These are phyloP conservation scores for Secale cereale DNA, from an alignment of 176 grass and related monocot genomes.

Conservation along the genomic window DNA sequence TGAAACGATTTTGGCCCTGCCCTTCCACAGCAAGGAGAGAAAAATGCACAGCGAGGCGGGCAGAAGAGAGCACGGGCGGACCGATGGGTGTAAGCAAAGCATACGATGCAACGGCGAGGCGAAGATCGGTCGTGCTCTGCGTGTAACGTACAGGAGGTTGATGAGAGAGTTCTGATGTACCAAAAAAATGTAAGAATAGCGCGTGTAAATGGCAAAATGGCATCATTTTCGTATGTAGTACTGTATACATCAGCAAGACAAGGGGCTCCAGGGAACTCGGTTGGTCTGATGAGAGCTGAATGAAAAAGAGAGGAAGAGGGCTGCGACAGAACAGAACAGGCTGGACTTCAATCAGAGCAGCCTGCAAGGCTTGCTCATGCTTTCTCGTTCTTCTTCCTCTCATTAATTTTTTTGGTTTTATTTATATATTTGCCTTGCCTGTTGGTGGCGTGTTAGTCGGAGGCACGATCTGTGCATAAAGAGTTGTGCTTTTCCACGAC, in stretches of 20 bases:
- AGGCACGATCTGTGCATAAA: slow-evolving; percentile 33
- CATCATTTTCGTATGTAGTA: slow-evolving; percentile 9
- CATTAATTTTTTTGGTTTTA: neutral
- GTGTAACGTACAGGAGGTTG: slow-evolving; percentile 10
- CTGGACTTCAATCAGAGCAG: slow-evolving; percentile 22
- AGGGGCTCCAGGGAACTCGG: neutral
- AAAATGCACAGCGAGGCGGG: neutral
- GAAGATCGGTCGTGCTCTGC: slow-evolving; percentile 9
- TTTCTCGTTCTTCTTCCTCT: neutral
- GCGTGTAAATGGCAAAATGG: slow-evolving; percentile 15
- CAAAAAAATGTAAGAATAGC: slow-evolving; percentile 20
- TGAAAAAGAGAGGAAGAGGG: neutral
- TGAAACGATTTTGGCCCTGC: slow-evolving; percentile 14
- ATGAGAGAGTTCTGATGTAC: slow-evolving; percentile 7
- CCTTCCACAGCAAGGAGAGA: neutral
- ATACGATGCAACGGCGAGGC: neutral
- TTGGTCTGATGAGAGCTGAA: neutral
- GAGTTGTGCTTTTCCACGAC: slow-evolving; percentile 18
- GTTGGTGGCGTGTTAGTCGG: slow-evolving; percentile 25
- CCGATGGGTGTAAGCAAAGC: neutral
- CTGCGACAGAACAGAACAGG: neutral
- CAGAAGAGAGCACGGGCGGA: slow-evolving; percentile 8
- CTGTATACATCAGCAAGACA: neutral
- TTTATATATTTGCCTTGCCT: neutral
- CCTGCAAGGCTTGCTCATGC: neutral